Evolutionary conservation across 805 yeast species (phyloP).

Genomic region (Candida glaebosa): DNA sequence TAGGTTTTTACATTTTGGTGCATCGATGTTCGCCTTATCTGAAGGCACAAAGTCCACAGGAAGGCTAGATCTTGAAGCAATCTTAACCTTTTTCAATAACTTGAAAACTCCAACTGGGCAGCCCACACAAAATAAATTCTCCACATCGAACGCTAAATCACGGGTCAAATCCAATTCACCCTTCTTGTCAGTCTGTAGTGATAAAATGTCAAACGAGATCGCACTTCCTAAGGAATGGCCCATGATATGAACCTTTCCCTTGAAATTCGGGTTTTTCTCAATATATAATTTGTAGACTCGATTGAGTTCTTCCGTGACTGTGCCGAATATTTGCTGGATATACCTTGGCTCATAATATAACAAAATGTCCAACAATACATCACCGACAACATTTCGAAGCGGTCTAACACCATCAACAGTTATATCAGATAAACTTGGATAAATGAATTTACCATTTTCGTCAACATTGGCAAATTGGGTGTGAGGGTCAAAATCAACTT

Average conservation of each 20-base stretch:
- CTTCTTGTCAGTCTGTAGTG: slow-evolving; percentile 36
- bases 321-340: slow-evolving; percentile 55
- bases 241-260: slow-evolving; percentile 77
- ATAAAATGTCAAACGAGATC: slow-evolving; percentile 71
- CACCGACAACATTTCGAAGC: slow-evolving; percentile 75
- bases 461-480: slow-evolving; percentile 30
- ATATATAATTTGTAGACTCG: slow-evolving; percentile 54
- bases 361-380: slow-evolving; percentile 79
- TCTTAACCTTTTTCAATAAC: slow-evolving; percentile 60
- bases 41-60: slow-evolving; percentile 20
- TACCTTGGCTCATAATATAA: slow-evolving; percentile 74
- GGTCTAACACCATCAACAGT: slow-evolving; percentile 77
- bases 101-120: slow-evolving; percentile 89
- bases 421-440: slow-evolving; percentile 67
- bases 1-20: slow-evolving; percentile 61
- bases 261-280: slow-evolving; percentile 63
- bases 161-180: slow-evolving; percentile 25
- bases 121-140: slow-evolving; percentile 76
- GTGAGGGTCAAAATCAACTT: slow-evolving; percentile 57
- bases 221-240: slow-evolving; percentile 95
- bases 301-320: slow-evolving; percentile 65
- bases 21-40: slow-evolving; percentile 5
- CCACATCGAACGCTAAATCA: slow-evolving; percentile 66
- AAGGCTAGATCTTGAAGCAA: slow-evolving; percentile 40
- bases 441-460: slow-evolving; percentile 34